Conservation (phyloP, 192 early-diverging fungal species). For the Podila epicladia region DNA sequence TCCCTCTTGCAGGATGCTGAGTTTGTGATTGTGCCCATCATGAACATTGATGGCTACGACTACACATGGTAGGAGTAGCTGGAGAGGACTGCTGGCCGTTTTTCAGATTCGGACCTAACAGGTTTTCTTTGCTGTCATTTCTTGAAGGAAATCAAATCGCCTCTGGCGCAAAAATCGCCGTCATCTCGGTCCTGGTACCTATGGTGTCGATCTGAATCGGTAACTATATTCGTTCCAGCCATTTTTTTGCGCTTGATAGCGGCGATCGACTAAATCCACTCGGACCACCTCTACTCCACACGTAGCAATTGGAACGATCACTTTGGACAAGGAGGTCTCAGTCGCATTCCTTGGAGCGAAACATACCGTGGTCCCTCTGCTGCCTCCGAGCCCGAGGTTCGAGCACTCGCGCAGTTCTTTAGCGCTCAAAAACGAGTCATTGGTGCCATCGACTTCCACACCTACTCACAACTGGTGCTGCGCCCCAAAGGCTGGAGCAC, state of each 20-base stretch:
- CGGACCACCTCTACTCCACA: background rate
- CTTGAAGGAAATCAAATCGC: constrained; percentile 30
- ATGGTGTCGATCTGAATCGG: constrained; percentile 59
- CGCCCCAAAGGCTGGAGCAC: constrained; percentile 60
- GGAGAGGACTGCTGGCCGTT: background rate
- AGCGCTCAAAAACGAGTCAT: constrained; percentile 58
- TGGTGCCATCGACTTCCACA: constrained; percentile 66
- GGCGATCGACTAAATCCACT: too few species aligned
- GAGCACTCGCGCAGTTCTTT: constrained; percentile 61
- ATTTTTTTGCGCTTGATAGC: too few species aligned
- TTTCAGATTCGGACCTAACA: background rate
- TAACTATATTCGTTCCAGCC: constrained; percentile 8
- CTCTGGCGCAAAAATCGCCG: constrained; percentile 71
- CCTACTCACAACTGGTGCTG: constrained; percentile 67
- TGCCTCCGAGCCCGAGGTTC: constrained; percentile 57
- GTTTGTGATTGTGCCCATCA: constrained; percentile 63
- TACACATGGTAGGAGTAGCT: constrained; percentile 51
- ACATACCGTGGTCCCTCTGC: constrained; percentile 50
- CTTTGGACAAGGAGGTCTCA: constrained; percentile 45
- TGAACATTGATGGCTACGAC: constrained; percentile 69
- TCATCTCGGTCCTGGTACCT: constrained; percentile 24
- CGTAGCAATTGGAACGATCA: constrained; percentile 56
- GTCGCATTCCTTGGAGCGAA: constrained; percentile 44
- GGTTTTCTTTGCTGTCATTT: background rate
- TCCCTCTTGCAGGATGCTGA: constrained; percentile 54